Percentiles rank a stretch among this genome's conserved stretches.
phyloP scores from a whole-genome alignment of 257 asterid genomes.

The Agastache rugosa region DNA sequence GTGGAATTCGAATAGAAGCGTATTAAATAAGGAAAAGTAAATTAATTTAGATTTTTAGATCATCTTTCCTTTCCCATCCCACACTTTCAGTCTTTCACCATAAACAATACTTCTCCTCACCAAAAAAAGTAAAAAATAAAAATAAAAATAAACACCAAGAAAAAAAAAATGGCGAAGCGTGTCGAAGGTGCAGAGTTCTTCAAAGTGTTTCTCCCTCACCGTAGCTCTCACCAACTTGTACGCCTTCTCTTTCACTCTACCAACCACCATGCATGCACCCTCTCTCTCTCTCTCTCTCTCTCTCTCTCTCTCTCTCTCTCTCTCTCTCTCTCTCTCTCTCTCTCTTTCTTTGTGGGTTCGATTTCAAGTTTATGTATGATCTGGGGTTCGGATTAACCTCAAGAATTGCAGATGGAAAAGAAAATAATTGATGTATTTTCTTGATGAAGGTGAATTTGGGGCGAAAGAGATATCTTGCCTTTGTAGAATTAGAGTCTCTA shows the following conservation, averaged over 20 bases:
- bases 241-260: neutral
- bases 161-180: slow-evolving; percentile 4
- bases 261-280: neutral
- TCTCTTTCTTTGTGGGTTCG: no score
- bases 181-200: slow-evolving; percentile 42
- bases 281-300: neutral
- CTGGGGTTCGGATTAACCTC: neutral
- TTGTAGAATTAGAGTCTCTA: neutral
- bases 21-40: no score
- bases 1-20: no score
- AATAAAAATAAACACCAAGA: no score
- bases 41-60: no score
- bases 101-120: no score
- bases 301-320: no score
- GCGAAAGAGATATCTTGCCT: neutral
- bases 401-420: neutral
- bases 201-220: slow-evolving; percentile 40
- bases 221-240: slow-evolving; percentile 39
- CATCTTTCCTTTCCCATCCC: no score
- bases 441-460: neutral
- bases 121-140: no score
- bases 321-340: no score
- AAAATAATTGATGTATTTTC: neutral
- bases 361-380: neutral
- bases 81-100: no score